A percentile compares a stretch with the other conserved stretches of the same genome.
Evolutionary conservation across 371 early-diverging fungal genomes (phyloP).

Genomic region (Smittium mucronatum): DNA sequence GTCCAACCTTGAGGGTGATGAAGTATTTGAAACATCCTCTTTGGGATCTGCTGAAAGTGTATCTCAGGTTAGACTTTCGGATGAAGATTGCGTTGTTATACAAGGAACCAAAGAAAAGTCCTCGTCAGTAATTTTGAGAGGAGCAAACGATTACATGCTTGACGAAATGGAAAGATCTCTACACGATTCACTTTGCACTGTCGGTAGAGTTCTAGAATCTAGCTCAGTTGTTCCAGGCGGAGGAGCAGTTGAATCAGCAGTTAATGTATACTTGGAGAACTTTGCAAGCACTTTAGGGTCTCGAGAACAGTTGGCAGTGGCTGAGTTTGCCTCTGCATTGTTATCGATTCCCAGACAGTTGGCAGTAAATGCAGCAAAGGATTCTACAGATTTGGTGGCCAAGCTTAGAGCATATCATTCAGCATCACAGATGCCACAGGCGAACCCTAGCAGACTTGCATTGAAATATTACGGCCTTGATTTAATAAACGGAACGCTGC

Average conservation of each 20-base stretch:
- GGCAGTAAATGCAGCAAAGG: slow-evolving; percentile 98
- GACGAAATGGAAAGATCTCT: slow-evolving; percentile 99
- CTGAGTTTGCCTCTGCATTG: slow-evolving; percentile 95
- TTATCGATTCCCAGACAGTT: slow-evolving; percentile 96
- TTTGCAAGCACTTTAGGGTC: slow-evolving; percentile 44
- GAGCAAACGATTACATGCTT: slow-evolving; percentile 96
- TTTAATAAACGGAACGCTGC: slow-evolving; percentile 80
- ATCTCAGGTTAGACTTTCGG: slow-evolving; percentile 90
- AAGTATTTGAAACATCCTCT: slow-evolving; percentile 81
- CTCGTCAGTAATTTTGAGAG: slow-evolving; percentile 92
- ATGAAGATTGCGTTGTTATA: slow-evolving; percentile 96
- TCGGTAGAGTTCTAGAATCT: slow-evolving; percentile 97
- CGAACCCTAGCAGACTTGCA: slow-evolving; percentile 54
- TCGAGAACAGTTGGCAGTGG: slow-evolving; percentile 95
- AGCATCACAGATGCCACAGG: slow-evolving; percentile 37
- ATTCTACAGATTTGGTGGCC: slow-evolving; percentile 93
- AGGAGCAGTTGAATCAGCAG: slow-evolving; percentile 97
- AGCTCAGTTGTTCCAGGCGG: slow-evolving; percentile 98
- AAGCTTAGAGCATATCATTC: slow-evolving; percentile 92
- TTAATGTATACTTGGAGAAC: slow-evolving; percentile 96
- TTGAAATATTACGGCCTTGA: slow-evolving; percentile 81
- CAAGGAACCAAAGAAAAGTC: slow-evolving; percentile 89
- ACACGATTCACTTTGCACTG: slow-evolving; percentile 95
- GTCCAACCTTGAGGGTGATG: slow-evolving; percentile 96
- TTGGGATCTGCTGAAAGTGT: slow-evolving; percentile 95